Base-by-base conservation (phyloP, 257 asterid genomes). In the Penstemon eatonii region DNA sequence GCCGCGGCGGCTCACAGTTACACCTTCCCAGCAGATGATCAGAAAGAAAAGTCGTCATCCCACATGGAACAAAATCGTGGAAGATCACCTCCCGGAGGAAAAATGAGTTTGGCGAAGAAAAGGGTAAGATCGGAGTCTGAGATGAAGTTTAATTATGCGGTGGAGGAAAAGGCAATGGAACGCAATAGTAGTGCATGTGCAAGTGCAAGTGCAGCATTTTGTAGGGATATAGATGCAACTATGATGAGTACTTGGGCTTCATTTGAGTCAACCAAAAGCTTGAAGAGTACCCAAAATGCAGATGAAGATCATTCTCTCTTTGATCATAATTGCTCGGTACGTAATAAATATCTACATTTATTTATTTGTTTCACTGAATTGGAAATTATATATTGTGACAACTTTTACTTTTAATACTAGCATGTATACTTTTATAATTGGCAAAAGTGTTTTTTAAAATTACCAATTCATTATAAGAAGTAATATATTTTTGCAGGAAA, bases 161-260 rank as follows among this genome's bases (percentile, higher is more conserved):
- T 57, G 67, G 60, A 19, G 61, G 66, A 8, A 43, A 43, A 43
- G 46, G 46, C 8, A 8, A 8, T 4, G 8, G 46, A 43, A 43
- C 46, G 46, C 7, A 43, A 8, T 43, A 8, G 46, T 19, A 76
- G 87, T 51, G 82, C 69, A 0, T 73, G 86, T 67, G 91, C 75
- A 3, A 85, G 84, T 73, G 91, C 82, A 3, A 76, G 83, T 11
- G 84, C 84, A 4, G 58, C 86, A 15, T 69, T 85, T 41, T 67
- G 82, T 25, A 66, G 84, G 76, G 87, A 76, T 11, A 73, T 70
- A 7, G 83, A 84, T 10, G 46, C 84, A 2, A 75, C 81, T 3
- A 74, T 73, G 81, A 69, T 79, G 81, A 77, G 33, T 25, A 25
- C 87, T 3, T 87, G 95, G 91, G 49, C 83, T 51, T 83, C 95